phyloP scores from a whole-genome alignment of 106 monocot genomes.

The Acorus calamus region DNA sequence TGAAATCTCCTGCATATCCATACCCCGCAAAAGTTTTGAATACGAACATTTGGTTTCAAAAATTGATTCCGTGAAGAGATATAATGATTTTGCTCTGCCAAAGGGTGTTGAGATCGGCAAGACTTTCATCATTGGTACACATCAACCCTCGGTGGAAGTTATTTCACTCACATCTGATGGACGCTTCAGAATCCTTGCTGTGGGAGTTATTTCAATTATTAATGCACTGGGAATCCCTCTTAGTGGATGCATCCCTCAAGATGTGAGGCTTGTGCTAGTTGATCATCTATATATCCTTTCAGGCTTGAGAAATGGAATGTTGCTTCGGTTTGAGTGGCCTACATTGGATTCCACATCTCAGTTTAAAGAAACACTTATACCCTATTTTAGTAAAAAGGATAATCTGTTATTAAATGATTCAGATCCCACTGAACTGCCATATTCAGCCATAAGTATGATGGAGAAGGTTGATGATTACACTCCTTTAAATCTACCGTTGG shows the following conservation, averaged over 20 bases:
- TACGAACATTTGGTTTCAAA: slow-evolving; percentile 9
- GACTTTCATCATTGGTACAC: slow-evolving; percentile 77
- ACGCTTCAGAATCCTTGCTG: slow-evolving; percentile 38
- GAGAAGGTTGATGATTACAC: slow-evolving; percentile 11
- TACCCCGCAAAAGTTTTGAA: slow-evolving; percentile 31
- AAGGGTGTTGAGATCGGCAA: slow-evolving; percentile 19
- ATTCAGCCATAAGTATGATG: slow-evolving; percentile 3
- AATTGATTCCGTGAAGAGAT: slow-evolving; percentile 12
- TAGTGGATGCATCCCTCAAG: slow-evolving; percentile 78
- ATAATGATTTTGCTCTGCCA: slow-evolving; percentile 7
- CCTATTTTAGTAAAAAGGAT: slow-evolving; percentile 5
- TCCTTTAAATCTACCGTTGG: slow-evolving; percentile 44
- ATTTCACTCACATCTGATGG: slow-evolving; percentile 35
- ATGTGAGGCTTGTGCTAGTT: slow-evolving; percentile 68
- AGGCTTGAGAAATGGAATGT: slow-evolving; percentile 97
- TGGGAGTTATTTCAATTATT: slow-evolving; percentile 61
- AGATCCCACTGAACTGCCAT: not conserved
- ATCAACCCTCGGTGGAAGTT: slow-evolving; percentile 81
- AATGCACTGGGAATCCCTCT: slow-evolving; percentile 62
- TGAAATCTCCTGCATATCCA: slow-evolving; percentile 95
- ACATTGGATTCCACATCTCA: slow-evolving; percentile 1
- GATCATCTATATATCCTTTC: slow-evolving; percentile 67
- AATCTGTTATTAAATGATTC: slow-evolving; percentile 2
- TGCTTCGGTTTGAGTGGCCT: slow-evolving; percentile 92
- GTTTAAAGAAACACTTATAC: too few relatives aligned